Base-by-base conservation (phyloP, 2,329 filamentous ascomycete species). In the Aplosporella prunicola region DNA sequence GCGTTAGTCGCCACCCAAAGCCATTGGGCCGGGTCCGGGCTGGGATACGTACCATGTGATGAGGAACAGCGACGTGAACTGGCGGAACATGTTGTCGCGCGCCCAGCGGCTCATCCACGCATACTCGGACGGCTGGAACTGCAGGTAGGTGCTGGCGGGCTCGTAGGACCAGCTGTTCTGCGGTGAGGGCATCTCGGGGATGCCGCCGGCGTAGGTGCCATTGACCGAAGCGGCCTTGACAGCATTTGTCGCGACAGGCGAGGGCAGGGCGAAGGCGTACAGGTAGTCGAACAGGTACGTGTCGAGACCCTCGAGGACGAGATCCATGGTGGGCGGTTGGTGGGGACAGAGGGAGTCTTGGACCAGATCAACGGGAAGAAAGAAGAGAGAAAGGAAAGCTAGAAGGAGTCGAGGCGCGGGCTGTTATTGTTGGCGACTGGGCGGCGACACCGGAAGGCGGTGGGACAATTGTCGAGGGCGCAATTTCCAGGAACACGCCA, bases 291-390 rank as follows among this genome's bases (percentile, higher is more conserved):
- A 81, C 45, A 88, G 52, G 53, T 81, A 85, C 51, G 80, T 84
- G 64, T 96, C 89, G 62, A 76, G 73, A 43, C 88, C 51, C 63
- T 95, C 88, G 47, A 95, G 80, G 30, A 91, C 77, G 64, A 95
- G 77, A 70, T 96, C 89, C 89, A 96, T 95, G 61, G 57, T 68
- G 66, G 47, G 38, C 29, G 42, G 32, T 15, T 15, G 4, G 10
- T 9, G 32, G 17, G 4, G 11, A 5, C 16, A 7, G 5, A n/a
- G 2, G 2, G 2, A n/a, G 26, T n/a, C n/a, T n/a, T n/a, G n/a
- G n/a, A n/a, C n/a, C n/a, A n/a, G n/a, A n/a, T n/a, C n/a, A n/a
- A n/a, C n/a, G n/a, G n/a, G n/a, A n/a, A n/a, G n/a, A n/a, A n/a
- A n/a, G n/a, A n/a, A n/a, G n/a, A n/a, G n/a, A n/a, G 23, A 25